Conservation (phyloP, 306 rosid genomes). For the Medicago lupulina region DNA sequence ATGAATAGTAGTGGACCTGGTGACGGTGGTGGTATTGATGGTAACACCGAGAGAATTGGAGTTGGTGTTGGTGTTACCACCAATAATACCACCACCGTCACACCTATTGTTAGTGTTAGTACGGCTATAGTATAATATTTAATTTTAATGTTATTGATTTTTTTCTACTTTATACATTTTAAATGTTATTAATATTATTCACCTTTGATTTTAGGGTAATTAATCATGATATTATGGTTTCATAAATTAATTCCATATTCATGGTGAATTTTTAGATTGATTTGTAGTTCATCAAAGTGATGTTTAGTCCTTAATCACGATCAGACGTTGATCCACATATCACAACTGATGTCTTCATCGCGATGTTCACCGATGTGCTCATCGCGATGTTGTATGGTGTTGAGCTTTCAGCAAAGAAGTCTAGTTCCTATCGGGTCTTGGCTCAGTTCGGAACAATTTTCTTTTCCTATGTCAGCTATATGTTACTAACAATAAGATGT, state of each 20-base stretch:
- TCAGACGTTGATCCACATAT: not conserved
- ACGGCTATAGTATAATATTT: constrained; percentile 54
- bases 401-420: not conserved
- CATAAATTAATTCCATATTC: not conserved
- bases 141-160: constrained; percentile 29
- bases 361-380: no score
- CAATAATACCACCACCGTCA: not conserved
- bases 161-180: not conserved
- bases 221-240: constrained; percentile 50
- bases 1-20: not conserved
- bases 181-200: not conserved
- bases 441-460: not conserved
- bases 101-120: constrained; percentile 33
- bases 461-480: not conserved
- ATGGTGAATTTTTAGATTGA: not conserved
- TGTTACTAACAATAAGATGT: not conserved
- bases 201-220: constrained; percentile 36
- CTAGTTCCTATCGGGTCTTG: not conserved
- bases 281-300: not conserved
- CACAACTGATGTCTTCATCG: no score
- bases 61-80: constrained; percentile 29
- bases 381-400: not conserved
- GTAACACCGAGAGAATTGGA: not conserved
- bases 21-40: not conserved
- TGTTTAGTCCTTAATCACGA: not conserved